Evolutionary conservation across 2,329 filamentous ascomycete genomes (phyloP).

Genomic region (Colletotrichum echinochloae): DNA sequence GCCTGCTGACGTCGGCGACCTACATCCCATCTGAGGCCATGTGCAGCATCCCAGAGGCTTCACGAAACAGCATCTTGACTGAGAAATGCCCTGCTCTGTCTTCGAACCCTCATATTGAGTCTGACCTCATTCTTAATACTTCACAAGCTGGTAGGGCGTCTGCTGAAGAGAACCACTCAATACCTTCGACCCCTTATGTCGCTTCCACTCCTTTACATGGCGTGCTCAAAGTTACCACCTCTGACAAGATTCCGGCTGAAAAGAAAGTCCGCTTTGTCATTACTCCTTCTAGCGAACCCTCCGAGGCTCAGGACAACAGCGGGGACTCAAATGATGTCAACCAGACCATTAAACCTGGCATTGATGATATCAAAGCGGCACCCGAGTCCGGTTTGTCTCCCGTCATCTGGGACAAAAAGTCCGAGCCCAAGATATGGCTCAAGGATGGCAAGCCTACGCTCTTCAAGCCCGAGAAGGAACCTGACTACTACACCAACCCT

Average conservation of each 20-base stretch:
- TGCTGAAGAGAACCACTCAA: neutral
- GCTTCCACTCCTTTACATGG: neutral
- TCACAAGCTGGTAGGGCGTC: neutral
- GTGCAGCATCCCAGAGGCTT: neutral
- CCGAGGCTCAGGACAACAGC: neutral
- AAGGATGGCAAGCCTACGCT: slow-evolving; percentile 36
- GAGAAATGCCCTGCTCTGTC: neutral
- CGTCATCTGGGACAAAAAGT: slow-evolving; percentile 24
- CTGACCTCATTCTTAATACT: neutral
- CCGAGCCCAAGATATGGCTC: slow-evolving; percentile 34
- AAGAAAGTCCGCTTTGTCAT: slow-evolving; percentile 31
- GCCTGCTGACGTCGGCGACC: neutral
- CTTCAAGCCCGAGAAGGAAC: slow-evolving; percentile 24
- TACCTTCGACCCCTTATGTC: neutral
- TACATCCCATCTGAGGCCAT: neutral
- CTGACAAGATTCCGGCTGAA: slow-evolving; percentile 15
- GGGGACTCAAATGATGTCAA: slow-evolving; percentile 21
- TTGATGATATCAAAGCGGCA: neutral
- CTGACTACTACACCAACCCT: slow-evolving; percentile 27
- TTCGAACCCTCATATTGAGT: neutral
- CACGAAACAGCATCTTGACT: neutral
- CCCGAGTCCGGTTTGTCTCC: slow-evolving; percentile 15
- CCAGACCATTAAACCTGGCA: neutral
- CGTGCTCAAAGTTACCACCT: slow-evolving; percentile 1
- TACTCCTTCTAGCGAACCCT: neutral